Percentiles rank a stretch among this genome's conserved stretches.
These are phyloP conservation scores for Phaffomyces thermotolerans DNA, from an alignment of 805 yeast species.

Conservation along the genomic window DNA sequence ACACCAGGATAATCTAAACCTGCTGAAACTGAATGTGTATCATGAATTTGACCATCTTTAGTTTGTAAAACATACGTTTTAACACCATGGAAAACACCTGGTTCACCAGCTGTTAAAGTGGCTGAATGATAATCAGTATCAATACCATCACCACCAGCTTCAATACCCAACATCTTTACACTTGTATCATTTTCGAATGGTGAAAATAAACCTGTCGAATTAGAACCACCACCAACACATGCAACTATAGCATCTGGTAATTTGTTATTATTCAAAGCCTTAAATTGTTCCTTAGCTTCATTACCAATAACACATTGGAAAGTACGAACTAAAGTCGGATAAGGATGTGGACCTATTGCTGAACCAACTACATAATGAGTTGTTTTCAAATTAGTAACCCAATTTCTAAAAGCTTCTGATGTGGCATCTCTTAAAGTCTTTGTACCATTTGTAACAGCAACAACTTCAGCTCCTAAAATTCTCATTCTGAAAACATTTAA, in stretches of 20 bases:
- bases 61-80: constrained; percentile 89
- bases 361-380: constrained; percentile 97
- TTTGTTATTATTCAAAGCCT: constrained; percentile 66
- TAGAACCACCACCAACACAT: constrained; percentile 99
- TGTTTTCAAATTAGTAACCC: constrained; percentile 82
- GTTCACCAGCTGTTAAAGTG: constrained; percentile 87
- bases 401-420: constrained; percentile 89
- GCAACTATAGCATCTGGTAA: constrained; percentile 94
- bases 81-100: constrained; percentile 98
- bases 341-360: constrained; percentile 99
- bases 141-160: constrained; percentile 98
- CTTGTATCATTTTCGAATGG: constrained; percentile 80
- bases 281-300: constrained; percentile 90
- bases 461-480: constrained; percentile 91
- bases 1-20: constrained; percentile 99
- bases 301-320: constrained; percentile 96
- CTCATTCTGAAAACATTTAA: constrained; percentile 96
- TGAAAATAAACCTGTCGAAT: constrained; percentile 91
- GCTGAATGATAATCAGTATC: constrained; percentile 90
- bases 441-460: constrained; percentile 92
- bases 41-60: constrained; percentile 91
- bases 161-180: constrained; percentile 86
- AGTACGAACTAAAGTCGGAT: constrained; percentile 95
- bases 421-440: constrained; percentile 96
- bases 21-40: constrained; percentile 96